phyloP scores from a whole-genome alignment of 2,329 filamentous ascomycete genomes.

The Leptographium wingfieldii region DNA sequence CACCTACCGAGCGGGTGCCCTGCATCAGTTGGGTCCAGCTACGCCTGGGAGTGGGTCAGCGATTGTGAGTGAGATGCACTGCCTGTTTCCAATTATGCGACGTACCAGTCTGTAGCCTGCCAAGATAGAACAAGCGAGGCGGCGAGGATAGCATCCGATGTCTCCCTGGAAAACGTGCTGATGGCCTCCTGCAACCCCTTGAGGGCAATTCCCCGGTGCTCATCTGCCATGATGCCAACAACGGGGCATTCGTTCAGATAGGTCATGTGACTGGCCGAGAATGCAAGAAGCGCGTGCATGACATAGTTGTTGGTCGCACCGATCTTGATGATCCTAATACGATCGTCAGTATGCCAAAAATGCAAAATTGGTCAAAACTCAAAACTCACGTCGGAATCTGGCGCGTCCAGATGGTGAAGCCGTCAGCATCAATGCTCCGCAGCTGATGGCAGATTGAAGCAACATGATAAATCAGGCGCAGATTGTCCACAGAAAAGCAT shows the following conservation, averaged over 20 bases:
- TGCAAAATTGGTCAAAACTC: neutral
- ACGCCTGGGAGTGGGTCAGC: slow-evolving; percentile 46
- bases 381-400: slow-evolving; percentile 74
- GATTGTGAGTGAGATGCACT: too few relatives aligned
- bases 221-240: slow-evolving; percentile 77
- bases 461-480: slow-evolving; percentile 84
- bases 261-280: slow-evolving; percentile 89
- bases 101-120: slow-evolving; percentile 91
- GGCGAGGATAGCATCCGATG: slow-evolving; percentile 82
- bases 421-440: slow-evolving; percentile 60
- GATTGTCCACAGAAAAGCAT: slow-evolving; percentile 61
- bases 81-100: neutral
- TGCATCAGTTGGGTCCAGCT: slow-evolving; percentile 90
- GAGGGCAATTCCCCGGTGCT: slow-evolving; percentile 75
- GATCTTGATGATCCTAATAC: slow-evolving; percentile 61
- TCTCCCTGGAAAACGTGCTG: slow-evolving; percentile 68
- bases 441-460: slow-evolving; percentile 77
- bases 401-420: slow-evolving; percentile 84
- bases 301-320: slow-evolving; percentile 75
- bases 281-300: slow-evolving; percentile 83
- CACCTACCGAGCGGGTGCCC: slow-evolving; percentile 71
- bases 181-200: slow-evolving; percentile 84
- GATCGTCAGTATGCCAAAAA: too few relatives aligned
- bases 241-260: slow-evolving; percentile 78
- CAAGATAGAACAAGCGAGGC: slow-evolving; percentile 87